Percentiles rank a stretch among this genome's conserved stretches.
Evolutionary conservation across 257 asterid species (phyloP).

Genomic region (Schizonepeta tenuifolia): DNA sequence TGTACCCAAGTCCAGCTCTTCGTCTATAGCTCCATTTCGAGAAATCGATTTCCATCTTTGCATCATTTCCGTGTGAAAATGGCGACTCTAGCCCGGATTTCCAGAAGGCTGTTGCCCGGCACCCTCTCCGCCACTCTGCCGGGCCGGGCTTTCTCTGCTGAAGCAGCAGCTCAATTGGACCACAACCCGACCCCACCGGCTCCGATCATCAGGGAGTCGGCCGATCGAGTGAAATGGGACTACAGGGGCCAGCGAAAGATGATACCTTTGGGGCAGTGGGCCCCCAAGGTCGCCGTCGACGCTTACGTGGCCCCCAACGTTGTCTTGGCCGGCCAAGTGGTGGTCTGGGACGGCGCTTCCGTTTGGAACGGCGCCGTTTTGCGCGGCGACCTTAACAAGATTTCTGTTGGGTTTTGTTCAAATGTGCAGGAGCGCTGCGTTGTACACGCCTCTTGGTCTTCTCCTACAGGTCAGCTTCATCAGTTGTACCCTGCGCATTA

Average conservation of each 20-base stretch:
- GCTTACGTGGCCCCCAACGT: constrained; percentile 96
- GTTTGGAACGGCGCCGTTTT: constrained; percentile 87
- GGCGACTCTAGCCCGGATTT: background rate
- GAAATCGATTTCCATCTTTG: too few species aligned
- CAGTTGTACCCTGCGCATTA: background rate
- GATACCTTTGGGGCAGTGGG: constrained; percentile 91
- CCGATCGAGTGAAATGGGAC: constrained; percentile 91
- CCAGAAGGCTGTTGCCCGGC: constrained; percentile 61
- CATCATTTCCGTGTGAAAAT: too few species aligned
- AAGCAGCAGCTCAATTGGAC: constrained; percentile 45
- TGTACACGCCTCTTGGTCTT: constrained; percentile 90
- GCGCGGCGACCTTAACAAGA: constrained; percentile 89
- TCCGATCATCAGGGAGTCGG: constrained; percentile 50
- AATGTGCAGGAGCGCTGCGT: constrained; percentile 89
- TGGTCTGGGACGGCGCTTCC: constrained; percentile 83
- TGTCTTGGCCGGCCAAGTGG: constrained; percentile 90
- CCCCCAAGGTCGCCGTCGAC: constrained; percentile 84
- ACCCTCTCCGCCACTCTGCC: constrained; percentile 39
- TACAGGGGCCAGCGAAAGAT: constrained; percentile 80
- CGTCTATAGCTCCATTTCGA: too few species aligned
- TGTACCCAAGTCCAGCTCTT: too few species aligned
- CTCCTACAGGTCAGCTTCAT: constrained; percentile 69
- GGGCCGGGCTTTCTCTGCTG: constrained; percentile 53
- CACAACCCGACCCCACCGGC: constrained; percentile 31
- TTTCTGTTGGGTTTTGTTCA: constrained; percentile 79